Percentiles rank a stretch among this genome's conserved stretches.
phyloP scores from a whole-genome alignment of 192 early-diverging fungal species.

The Phycomyces blakesleeanus region DNA sequence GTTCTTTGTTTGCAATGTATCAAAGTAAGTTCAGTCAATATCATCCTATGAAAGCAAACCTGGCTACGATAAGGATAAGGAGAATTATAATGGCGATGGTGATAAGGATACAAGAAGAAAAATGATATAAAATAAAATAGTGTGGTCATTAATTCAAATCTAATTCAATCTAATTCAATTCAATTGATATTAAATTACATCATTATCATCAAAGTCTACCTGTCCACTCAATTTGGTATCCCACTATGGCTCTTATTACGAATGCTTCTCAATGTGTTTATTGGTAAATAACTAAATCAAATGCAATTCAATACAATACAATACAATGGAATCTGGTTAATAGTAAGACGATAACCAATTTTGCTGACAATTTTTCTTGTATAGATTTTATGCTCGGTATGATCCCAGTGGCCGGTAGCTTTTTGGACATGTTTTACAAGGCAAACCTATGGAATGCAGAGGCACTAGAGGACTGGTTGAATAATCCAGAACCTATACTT shows the following conservation, averaged over 20 bases:
- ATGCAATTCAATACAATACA: neutral
- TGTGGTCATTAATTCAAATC: no score
- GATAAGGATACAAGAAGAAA: no score
- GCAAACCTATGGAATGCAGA: slow-evolving; percentile 29
- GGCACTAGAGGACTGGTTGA: slow-evolving; percentile 15
- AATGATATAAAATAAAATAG: no score
- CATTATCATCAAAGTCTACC: slow-evolving; percentile 9
- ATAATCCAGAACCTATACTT: neutral
- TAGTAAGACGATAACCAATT: neutral
- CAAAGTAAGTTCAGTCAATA: slow-evolving; percentile 12
- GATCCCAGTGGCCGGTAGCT: slow-evolving; percentile 18
- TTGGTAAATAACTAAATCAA: slow-evolving; percentile 20
- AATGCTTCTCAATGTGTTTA: slow-evolving; percentile 17
- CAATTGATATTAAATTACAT: no score
- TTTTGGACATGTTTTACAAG: slow-evolving; percentile 26
- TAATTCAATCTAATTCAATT: no score
- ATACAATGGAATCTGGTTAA: neutral
- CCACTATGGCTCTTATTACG: slow-evolving; percentile 22
- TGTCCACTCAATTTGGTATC: slow-evolving; percentile 22
- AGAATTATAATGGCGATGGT: neutral
- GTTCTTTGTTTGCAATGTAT: slow-evolving; percentile 15
- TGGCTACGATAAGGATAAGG: neutral
- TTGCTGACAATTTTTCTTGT: neutral
- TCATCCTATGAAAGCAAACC: neutral
- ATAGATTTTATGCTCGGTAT: slow-evolving; percentile 19